phyloP scores from a whole-genome alignment of 495 filamentous ascomycete genomes.

The Hyaloscypha bicolor region DNA sequence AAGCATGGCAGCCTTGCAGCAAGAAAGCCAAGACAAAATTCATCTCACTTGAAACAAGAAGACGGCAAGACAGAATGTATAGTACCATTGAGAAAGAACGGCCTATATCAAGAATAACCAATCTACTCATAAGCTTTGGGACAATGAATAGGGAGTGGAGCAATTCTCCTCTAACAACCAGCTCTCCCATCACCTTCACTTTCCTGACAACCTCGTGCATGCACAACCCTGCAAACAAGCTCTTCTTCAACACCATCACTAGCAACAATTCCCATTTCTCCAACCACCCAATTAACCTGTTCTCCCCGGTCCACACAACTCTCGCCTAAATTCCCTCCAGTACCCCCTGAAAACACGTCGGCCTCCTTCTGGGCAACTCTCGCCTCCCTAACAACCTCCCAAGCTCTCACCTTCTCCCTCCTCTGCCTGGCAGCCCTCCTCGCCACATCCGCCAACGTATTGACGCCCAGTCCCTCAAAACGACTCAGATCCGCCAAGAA shows the following conservation, averaged over 20 bases:
- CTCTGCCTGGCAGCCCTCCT: slow-evolving; percentile 26
- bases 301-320: neutral
- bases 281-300: neutral
- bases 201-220: neutral
- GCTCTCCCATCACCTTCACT: slow-evolving; percentile 10
- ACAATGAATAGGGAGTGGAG: neutral
- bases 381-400: slow-evolving; percentile 20
- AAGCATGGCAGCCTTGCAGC: too few species aligned
- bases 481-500: slow-evolving; percentile 50
- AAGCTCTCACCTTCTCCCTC: slow-evolving; percentile 13
- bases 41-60: too few species aligned
- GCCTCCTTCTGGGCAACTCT: slow-evolving; percentile 8
- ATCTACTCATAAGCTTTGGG: too few species aligned
- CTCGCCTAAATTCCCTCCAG: neutral
- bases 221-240: neutral
- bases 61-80: too few species aligned
- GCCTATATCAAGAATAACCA: too few species aligned
- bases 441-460: slow-evolving; percentile 22
- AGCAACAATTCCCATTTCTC: neutral
- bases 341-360: neutral
- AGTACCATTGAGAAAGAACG: too few species aligned
- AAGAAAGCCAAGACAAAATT: too few species aligned
- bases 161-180: neutral
- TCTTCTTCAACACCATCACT: slow-evolving; percentile 5
- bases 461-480: slow-evolving; percentile 41